Conservation (phyloP, 352 stramenopile species). For the Thalassiosira ordinaria region DNA sequence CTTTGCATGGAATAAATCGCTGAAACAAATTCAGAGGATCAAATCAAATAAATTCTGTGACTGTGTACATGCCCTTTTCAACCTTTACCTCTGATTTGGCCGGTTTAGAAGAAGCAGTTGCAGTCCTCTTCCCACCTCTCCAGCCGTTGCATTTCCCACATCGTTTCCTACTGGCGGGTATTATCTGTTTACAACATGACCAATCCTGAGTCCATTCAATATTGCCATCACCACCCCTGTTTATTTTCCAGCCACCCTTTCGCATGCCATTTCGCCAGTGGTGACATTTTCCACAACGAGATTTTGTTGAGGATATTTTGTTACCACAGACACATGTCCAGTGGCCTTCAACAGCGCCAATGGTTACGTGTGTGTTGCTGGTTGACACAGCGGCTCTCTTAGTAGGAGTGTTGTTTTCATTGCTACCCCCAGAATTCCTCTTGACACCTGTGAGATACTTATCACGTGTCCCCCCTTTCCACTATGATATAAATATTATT, state of each 20-base stretch:
- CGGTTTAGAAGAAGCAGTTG: no score
- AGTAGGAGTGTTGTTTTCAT: no score
- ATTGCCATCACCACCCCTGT: background rate
- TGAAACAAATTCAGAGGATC: no score
- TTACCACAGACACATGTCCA: conserved; percentile 39
- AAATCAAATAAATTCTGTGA: no score
- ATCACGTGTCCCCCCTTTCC: conserved; percentile 27
- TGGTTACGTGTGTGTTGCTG: background rate
- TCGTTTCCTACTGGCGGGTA: conserved; percentile 21
- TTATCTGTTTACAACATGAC: conserved; percentile 11
- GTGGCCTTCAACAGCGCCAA: background rate
- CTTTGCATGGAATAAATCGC: no score
- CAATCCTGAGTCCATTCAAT: conserved; percentile 29
- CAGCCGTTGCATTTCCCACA: conserved; percentile 44
- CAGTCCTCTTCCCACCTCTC: conserved; percentile 32
- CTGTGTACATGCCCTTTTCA: no score
- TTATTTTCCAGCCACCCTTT: conserved; percentile 35
- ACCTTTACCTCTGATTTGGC: no score
- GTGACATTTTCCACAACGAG: conserved; percentile 40
- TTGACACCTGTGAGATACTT: conserved; percentile 5
- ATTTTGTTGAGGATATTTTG: conserved; percentile 16
- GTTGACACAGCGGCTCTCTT: background rate
- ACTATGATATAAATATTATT: conserved; percentile 12
- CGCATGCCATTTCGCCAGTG: conserved; percentile 33
- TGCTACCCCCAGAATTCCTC: no score